Evolutionary conservation across 2,329 filamentous ascomycete genomes (phyloP).

Genomic region (Aphanoascus verrucosus): DNA sequence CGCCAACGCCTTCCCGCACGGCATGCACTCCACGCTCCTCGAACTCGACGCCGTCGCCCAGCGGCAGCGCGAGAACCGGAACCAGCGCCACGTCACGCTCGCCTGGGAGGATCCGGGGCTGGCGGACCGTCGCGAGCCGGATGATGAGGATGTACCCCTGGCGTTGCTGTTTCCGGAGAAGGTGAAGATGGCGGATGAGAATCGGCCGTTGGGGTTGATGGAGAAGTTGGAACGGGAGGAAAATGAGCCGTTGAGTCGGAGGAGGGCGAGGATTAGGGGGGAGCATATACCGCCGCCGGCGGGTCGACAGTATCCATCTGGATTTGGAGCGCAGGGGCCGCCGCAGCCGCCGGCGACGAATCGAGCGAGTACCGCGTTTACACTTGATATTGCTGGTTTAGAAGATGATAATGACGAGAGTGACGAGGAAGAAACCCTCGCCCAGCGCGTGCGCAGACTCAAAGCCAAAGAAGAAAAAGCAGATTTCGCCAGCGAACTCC

Average conservation of each 20-base stretch:
- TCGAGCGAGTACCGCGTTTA: slow-evolving; percentile 29
- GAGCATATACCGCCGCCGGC: slow-evolving; percentile 33
- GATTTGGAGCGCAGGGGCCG: not conserved
- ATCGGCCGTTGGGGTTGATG: slow-evolving; percentile 38
- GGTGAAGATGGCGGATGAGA: slow-evolving; percentile 22
- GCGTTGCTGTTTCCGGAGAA: slow-evolving; percentile 60
- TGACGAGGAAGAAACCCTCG: slow-evolving; percentile 33
- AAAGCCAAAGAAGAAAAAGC: slow-evolving; percentile 23
- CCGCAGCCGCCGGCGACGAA: slow-evolving; percentile 7
- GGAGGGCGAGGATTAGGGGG: slow-evolving; percentile 64
- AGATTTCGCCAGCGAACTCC: not conserved
- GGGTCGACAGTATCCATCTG: slow-evolving; percentile 6
- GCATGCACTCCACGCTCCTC: slow-evolving; percentile 82
- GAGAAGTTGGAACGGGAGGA: slow-evolving; percentile 77
- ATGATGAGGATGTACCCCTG: slow-evolving; percentile 78
- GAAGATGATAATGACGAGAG: slow-evolving; percentile 23
- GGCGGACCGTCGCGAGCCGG: slow-evolving; percentile 34
- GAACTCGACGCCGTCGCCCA: slow-evolving; percentile 86
- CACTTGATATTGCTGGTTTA: slow-evolving; percentile 22
- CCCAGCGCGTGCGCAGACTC: slow-evolving; percentile 35
- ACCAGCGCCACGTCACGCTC: slow-evolving; percentile 66
- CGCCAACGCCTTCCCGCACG: slow-evolving; percentile 54
- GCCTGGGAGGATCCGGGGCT: slow-evolving; percentile 65
- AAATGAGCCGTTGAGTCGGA: slow-evolving; percentile 72
- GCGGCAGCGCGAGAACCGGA: slow-evolving; percentile 63